Conservation (phyloP, 768 basidiomycete species). For the Aureoboletus auriporus region DNA sequence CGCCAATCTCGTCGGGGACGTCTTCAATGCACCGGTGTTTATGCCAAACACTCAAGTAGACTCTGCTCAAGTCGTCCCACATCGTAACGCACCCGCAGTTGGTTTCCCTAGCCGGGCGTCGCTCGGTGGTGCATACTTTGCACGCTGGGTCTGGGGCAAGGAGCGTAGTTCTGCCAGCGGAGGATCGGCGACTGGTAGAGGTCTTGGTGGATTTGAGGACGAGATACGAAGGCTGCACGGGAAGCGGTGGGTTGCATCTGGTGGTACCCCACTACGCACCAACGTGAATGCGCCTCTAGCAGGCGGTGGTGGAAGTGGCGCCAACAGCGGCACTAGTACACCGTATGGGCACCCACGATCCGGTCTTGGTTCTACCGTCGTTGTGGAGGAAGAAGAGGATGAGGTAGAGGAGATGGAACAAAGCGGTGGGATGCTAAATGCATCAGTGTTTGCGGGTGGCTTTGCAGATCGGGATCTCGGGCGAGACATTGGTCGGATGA, state of each 20-base stretch:
- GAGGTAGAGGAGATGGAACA: conserved; percentile 58
- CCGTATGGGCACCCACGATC: conserved; percentile 55
- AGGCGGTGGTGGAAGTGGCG: conserved; percentile 41
- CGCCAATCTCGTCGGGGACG: conserved; percentile 73
- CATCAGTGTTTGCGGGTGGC: conserved; percentile 32
- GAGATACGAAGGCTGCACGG: conserved; percentile 68
- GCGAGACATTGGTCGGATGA: conserved; percentile 39
- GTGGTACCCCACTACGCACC: conserved; percentile 56
- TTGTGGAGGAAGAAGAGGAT: conserved; percentile 76
- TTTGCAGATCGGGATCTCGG: conserved; percentile 41
- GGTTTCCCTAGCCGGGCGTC: conserved; percentile 70
- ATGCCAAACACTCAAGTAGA: conserved; percentile 75
- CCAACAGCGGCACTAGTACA: conserved; percentile 65
- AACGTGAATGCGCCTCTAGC: conserved; percentile 44
- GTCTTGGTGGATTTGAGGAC: conserved; percentile 69
- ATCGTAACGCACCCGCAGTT: conserved; percentile 67
- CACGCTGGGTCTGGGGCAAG: conserved; percentile 83
- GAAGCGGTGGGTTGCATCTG: conserved; percentile 70
- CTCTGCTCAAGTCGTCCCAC: conserved; percentile 63
- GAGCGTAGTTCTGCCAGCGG: conserved; percentile 38
- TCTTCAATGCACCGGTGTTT: conserved; percentile 79
- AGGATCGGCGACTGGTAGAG: conserved; percentile 31
- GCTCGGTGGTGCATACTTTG: conserved; percentile 73
- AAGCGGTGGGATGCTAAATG: conserved; percentile 23
- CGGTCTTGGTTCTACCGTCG: conserved; percentile 49